phyloP scores from a whole-genome alignment of 805 yeast species.

The Yarrowia yakushimensis region DNA sequence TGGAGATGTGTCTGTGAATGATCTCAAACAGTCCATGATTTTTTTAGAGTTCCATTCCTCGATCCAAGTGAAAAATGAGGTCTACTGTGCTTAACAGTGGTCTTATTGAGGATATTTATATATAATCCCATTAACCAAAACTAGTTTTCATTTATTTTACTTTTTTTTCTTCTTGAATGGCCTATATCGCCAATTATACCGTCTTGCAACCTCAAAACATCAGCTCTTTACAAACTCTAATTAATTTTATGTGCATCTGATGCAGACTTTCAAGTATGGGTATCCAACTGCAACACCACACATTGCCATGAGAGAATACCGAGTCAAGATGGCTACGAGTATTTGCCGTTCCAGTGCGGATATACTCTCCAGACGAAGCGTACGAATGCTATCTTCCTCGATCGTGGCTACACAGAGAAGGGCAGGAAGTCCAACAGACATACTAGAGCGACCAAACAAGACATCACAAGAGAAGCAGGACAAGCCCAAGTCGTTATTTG shows the following conservation, averaged over 20 bases:
- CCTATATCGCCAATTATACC: no score
- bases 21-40: neutral
- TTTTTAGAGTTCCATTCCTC: neutral
- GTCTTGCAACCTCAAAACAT: no score
- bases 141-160: no score
- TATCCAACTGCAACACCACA: neutral
- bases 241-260: neutral
- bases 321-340: neutral
- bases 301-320: neutral
- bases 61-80: neutral
- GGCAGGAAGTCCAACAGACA: neutral
- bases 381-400: neutral
- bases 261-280: conserved; percentile 7
- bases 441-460: neutral
- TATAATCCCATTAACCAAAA: no score
- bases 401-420: neutral
- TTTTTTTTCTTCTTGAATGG: no score
- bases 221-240: neutral
- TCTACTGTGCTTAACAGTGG: no score
- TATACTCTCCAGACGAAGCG: neutral
- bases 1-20: neutral
- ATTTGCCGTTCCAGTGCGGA: neutral
- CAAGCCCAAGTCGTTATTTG: neutral
- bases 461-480: neutral
- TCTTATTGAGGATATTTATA: no score